Percentiles rank a stretch among this genome's conserved stretches.
Conservation (phyloP, 176 grass and related monocot genomes). For the Ampelocalamus luodianensis region DNA sequence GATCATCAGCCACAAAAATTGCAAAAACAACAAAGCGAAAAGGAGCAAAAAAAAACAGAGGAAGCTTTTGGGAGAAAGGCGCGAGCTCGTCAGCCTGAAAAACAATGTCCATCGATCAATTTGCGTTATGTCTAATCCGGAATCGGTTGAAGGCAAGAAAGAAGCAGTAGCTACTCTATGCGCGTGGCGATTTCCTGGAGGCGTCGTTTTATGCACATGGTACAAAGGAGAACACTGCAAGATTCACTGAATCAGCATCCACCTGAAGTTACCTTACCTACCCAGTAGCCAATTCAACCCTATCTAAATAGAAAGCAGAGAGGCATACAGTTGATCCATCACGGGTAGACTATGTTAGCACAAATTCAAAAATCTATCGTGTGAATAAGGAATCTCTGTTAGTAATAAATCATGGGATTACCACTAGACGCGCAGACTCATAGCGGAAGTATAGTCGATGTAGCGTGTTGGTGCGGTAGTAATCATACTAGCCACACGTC, state of each 20-base stretch:
- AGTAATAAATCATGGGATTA: too few relatives aligned
- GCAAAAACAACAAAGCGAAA: not conserved
- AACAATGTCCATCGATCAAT: not conserved
- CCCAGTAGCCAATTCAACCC: not conserved
- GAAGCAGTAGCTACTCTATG: not conserved
- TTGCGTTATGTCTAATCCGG: not conserved
- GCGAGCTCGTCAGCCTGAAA: not conserved
- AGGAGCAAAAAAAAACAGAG: not conserved
- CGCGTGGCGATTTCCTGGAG: not conserved
- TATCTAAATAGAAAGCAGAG: not conserved
- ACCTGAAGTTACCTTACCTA: not conserved
- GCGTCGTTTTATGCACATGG: not conserved
- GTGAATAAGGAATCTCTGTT: too few relatives aligned
- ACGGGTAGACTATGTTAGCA: too few relatives aligned
- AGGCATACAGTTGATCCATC: too few relatives aligned
- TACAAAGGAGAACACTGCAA: not conserved
- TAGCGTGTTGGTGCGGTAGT: too few relatives aligned
- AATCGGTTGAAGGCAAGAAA: not conserved
- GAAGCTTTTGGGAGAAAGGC: too few relatives aligned
- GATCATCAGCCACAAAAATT: too few relatives aligned
- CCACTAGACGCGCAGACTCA: too few relatives aligned
- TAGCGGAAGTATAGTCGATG: too few relatives aligned
- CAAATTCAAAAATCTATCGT: too few relatives aligned
- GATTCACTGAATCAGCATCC: not conserved
- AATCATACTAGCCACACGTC: too few relatives aligned